A percentile compares a stretch with the other conserved stretches of the same genome.
phyloP scores from a whole-genome alignment of 805 yeast genomes.

The Yarrowia divulgata region DNA sequence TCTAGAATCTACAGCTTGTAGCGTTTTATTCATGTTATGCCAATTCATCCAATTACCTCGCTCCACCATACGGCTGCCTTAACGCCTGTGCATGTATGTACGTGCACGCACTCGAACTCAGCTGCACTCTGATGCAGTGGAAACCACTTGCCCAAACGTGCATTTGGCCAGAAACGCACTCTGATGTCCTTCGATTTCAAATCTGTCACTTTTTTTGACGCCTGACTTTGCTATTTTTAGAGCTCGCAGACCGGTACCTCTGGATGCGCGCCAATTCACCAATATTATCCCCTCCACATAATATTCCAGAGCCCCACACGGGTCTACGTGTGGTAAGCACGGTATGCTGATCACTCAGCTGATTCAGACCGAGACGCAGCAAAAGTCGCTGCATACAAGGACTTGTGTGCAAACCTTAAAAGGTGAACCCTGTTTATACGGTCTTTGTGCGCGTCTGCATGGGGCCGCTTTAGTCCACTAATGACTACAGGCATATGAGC shows the following conservation, averaged over 20 bases:
- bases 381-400: slow-evolving; percentile 16
- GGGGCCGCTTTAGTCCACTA: slow-evolving; percentile 12
- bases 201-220: too few relatives aligned
- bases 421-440: neutral
- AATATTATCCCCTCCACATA: neutral
- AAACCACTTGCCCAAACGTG: neutral
- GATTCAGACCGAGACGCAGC: slow-evolving; percentile 31
- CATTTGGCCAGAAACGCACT: too few relatives aligned
- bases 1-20: too few relatives aligned
- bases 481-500: neutral
- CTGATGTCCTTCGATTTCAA: too few relatives aligned
- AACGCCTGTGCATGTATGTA: slow-evolving; percentile 23
- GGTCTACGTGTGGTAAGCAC: too few relatives aligned
- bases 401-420: neutral
- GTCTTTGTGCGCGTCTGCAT: slow-evolving; percentile 13
- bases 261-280: too few relatives aligned
- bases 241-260: too few relatives aligned
- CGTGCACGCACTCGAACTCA: too few relatives aligned
- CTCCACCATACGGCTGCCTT: slow-evolving; percentile 20
- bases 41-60: too few relatives aligned
- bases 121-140: too few relatives aligned
- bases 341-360: slow-evolving; percentile 31
- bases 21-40: too few relatives aligned
- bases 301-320: slow-evolving; percentile 5
- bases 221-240: too few relatives aligned